Conservation (phyloP, 2,329 filamentous ascomycete genomes). For the Aaosphaeria arxii region DNA sequence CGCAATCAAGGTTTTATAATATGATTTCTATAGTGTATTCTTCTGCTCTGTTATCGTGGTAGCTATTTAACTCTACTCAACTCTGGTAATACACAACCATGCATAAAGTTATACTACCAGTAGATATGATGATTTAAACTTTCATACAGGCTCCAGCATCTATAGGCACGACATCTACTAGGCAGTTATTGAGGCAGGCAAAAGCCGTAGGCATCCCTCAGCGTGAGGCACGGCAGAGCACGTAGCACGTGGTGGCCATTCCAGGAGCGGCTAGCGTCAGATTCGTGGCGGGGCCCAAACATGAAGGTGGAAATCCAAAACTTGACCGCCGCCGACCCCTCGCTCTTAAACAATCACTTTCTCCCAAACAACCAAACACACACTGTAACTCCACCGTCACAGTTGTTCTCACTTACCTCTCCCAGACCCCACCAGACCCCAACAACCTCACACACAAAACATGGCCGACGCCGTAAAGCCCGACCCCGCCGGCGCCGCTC, state of each 20-base stretch:
- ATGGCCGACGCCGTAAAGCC: constrained; percentile 41
- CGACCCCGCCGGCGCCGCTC: constrained; percentile 38
- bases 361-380: constrained; percentile 2
- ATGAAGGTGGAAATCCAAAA: too few relatives aligned
- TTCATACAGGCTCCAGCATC: too few relatives aligned
- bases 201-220: too few relatives aligned
- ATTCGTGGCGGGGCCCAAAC: not conserved
- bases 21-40: not conserved
- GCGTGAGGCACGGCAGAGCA: too few relatives aligned
- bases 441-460: constrained; percentile 3
- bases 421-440: not conserved
- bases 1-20: not conserved
- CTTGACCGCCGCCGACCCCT: not conserved
- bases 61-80: too few relatives aligned
- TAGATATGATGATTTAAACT: too few relatives aligned
- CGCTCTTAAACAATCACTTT: not conserved
- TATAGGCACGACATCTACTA: too few relatives aligned
- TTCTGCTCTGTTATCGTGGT: not conserved
- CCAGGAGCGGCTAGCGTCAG: too few relatives aligned
- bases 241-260: too few relatives aligned
- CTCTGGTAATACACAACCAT: too few relatives aligned
- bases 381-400: not conserved
- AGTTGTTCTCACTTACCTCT: not conserved
- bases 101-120: too few relatives aligned
- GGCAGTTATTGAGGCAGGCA: too few relatives aligned